These are phyloP conservation scores for Thalassiosira profunda DNA, from an alignment of 108 stramenopile species.

Conservation along the genomic window DNA sequence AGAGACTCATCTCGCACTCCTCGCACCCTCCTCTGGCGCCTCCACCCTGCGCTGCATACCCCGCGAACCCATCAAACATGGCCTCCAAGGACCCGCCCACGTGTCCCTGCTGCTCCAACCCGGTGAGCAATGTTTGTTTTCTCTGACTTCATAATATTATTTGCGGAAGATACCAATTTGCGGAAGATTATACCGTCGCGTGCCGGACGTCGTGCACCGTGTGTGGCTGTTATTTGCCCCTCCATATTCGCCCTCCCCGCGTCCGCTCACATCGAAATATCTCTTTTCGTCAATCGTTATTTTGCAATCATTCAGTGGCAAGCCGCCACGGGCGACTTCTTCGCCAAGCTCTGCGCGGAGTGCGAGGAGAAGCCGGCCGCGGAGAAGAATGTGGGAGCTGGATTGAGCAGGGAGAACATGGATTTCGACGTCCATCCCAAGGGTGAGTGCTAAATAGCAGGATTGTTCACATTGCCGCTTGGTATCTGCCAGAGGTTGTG, in stretches of 20 bases:
- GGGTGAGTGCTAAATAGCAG: background rate
- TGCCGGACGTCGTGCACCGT: background rate
- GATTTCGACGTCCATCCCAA: slow-evolving; percentile 45
- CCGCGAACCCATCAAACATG: no score
- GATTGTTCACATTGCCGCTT: background rate
- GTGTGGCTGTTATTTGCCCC: background rate
- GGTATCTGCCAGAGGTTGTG: background rate
- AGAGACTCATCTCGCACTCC: no score
- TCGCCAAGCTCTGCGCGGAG: slow-evolving; percentile 57
- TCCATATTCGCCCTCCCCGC: background rate
- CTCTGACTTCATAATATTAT: background rate
- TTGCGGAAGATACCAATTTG: no score
- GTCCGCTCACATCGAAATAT: no score
- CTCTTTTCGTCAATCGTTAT: no score
- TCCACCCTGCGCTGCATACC: no score
- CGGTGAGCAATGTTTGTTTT: slow-evolving; percentile 20
- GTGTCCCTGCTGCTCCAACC: slow-evolving; percentile 47
- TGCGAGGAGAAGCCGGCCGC: slow-evolving; percentile 37
- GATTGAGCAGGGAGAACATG: slow-evolving; percentile 55
- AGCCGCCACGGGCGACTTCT: slow-evolving; percentile 54
- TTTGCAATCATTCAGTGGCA: slow-evolving; percentile 44
- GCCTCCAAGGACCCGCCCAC: no score
- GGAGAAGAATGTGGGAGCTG: slow-evolving; percentile 1
- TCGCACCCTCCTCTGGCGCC: no score
- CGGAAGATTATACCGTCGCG: no score